Evolutionary conservation across 495 filamentous ascomycete genomes (phyloP).

Genomic region (Cladorrhinum samala): DNA sequence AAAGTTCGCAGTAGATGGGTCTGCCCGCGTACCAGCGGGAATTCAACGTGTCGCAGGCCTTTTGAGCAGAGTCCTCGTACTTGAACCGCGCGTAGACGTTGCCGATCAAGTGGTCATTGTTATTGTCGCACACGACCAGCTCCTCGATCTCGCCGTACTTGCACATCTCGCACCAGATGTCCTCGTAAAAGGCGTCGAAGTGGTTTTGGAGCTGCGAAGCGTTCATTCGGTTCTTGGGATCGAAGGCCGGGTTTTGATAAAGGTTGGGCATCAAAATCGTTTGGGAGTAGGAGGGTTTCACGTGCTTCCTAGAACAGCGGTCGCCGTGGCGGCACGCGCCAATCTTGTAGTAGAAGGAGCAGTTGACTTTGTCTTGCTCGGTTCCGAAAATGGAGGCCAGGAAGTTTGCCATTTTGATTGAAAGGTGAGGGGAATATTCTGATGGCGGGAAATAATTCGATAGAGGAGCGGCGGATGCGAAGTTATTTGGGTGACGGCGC

Average conservation of each 20-base stretch:
- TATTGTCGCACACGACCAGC: constrained; percentile 87
- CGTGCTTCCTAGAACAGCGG: constrained; percentile 95
- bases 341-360: constrained; percentile 54
- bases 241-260: constrained; percentile 98
- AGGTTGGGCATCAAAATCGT: constrained; percentile 97
- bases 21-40: constrained; percentile 94
- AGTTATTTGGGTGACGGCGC: neutral
- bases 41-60: constrained; percentile 90
- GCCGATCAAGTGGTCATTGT: constrained; percentile 97
- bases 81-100: constrained; percentile 99
- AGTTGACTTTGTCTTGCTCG: constrained; percentile 86
- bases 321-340: constrained; percentile 97
- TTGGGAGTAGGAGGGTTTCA: constrained; percentile 96
- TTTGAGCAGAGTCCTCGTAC: constrained; percentile 94
- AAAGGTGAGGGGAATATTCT: neutral
- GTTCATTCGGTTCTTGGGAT: constrained; percentile 96
- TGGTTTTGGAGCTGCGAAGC: constrained; percentile 91
- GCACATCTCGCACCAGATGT: constrained; percentile 99
- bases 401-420: constrained; percentile 72
- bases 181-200: constrained; percentile 99
- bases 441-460: neutral
- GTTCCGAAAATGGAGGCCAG: constrained; percentile 99
- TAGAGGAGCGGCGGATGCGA: neutral
- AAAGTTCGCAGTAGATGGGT: constrained; percentile 96
- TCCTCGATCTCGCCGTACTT: constrained; percentile 87